Base-by-base conservation (phyloP, 2,329 filamentous ascomycete genomes). In the Scleromitrula shiraiana region DNA sequence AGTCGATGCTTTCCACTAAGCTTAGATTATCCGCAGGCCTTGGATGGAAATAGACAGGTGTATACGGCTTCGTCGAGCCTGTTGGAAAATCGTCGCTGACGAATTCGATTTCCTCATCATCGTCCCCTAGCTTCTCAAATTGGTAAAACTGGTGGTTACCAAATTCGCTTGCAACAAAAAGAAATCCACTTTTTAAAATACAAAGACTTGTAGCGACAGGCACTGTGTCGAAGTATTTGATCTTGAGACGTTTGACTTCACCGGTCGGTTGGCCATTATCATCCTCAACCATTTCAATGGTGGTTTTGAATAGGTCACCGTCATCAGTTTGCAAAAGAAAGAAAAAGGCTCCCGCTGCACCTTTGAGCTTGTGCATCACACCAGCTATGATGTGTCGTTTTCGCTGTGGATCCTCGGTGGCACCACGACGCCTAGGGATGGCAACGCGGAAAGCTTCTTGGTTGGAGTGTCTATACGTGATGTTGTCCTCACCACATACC, bases 181-280 rank as follows among this genome's bases (percentile, higher is more conserved):
- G 76, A 63, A 95, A 98, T 23, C 93, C 94, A 56, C 89, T 95
- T 69, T 95, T 95, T 56, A 98, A 68, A 56, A 98, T 95, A 64
- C 89, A 88, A 37, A 99, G 76, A 62, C 80, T 94, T 0, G 86
- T 83, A 0, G 90, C 88, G 30, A 95, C 75, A 0, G 94, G 91
- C 3, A 96, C 85, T 0, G 93, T 98, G 61, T 98, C 93, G 59
- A 97, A 98, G 67, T 97, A 98, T 65, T 96, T 96, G 68, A 99
- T 87, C 65, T 88, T 93, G 50, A 98, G 71, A 50, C 82, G 77
- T 59, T 78, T 79, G 2, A 97, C 90, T 62, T 93, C 87, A 24
- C 85, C 85, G 0, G 86, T 91, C 1, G 83, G 73, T 51, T 88
- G 82, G 10, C 85, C 88, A 39, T 85, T 78, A 1, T 83, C 78